Base-by-base conservation (phyloP, 371 early-diverging fungal genomes). In the Circinella minor region DNA sequence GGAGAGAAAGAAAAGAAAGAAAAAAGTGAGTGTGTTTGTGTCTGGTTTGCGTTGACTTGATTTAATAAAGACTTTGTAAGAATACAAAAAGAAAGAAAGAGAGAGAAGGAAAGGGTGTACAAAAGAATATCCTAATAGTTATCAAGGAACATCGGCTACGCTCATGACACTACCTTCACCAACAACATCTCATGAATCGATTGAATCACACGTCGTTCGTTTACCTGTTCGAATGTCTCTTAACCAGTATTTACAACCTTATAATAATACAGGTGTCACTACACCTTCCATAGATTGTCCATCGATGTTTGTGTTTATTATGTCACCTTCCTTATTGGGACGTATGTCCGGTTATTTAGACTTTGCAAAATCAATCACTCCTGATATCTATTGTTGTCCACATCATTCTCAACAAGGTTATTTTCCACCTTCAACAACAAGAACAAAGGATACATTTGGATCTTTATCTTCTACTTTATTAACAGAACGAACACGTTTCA, bases 221-320 rank as follows among this genome's bases (percentile, higher is more conserved):
- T 55, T 63, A 27, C 63, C 69, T 13, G 69, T 69, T 38, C 69
- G 55, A 36, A 36, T 14, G 39, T 66, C 66, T 36, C 65, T 37
- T 34, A 61, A 55, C 37, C 55, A 71, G 57, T 61, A 57, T 63
- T 49, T 67, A 47, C 59, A 63, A 36, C 63, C 67, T 6, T 63
- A 63, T 49, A 55, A 54, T 34, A 55, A 49, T 43, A 18, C 57
- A 5, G 57, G 57, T 27, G 57, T 34, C 27, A 27, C 27, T n/a
- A 57, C 57, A 1, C 57, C 57, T 57, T 1, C 57, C 27, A 27
- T 4, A 18, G 57, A 57, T 36, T 72, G 72, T 39, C 72, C 72
- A 17, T 68, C 38, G 47, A 48, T 72, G 49, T 72, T 72, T 43
- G 63, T 65, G 7, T 48, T 64, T 43, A 59, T 72, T 34, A 68